phyloP scores from a whole-genome alignment of 2,329 filamentous ascomycete species.

The Periconia sp. region DNA sequence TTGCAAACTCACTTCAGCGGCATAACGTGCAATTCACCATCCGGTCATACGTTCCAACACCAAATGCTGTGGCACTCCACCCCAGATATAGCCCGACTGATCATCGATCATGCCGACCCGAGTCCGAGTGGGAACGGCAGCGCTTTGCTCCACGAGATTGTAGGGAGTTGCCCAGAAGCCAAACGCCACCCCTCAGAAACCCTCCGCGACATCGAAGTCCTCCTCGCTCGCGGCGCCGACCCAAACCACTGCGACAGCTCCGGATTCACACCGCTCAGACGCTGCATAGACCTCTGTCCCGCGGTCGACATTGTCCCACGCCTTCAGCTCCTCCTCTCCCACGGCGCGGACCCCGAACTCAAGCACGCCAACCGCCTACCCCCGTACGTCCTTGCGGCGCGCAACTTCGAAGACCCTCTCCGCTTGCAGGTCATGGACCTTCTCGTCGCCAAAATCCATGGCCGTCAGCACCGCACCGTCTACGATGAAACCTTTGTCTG shows the following conservation, averaged over 20 bases:
- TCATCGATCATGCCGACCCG: conserved; percentile 23
- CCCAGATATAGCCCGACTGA: conserved; percentile 21
- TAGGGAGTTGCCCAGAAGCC: conserved; percentile 31
- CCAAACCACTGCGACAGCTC: conserved; percentile 22
- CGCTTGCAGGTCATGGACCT: conserved; percentile 25
- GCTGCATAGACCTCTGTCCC: conserved; percentile 29
- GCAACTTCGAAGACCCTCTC: conserved; percentile 28
- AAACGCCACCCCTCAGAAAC: conserved; percentile 34
- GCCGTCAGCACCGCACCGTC: conserved; percentile 10
- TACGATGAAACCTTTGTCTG: conserved; percentile 18
- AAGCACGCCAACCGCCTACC: conserved; percentile 20
- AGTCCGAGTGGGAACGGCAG: conserved; percentile 15
- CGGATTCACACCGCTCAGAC: conserved; percentile 24
- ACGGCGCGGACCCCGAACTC: conserved; percentile 33
- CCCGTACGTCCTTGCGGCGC: conserved; percentile 29
- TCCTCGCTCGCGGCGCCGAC: conserved; percentile 29
- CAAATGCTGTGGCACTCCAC: conserved; percentile 38
- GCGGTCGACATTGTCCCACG: conserved; percentile 29
- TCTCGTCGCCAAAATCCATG: conserved; percentile 26
- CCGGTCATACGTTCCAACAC: conserved; percentile 28
- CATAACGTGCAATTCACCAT: conserved; percentile 22
- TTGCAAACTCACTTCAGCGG: conserved; percentile 22
- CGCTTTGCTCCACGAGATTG: conserved; percentile 29
- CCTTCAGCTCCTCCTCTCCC: conserved; percentile 27
- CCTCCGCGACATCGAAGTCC: conserved; percentile 30